phyloP scores from a whole-genome alignment of 768 basidiomycete genomes.

The Suillus decipiens region DNA sequence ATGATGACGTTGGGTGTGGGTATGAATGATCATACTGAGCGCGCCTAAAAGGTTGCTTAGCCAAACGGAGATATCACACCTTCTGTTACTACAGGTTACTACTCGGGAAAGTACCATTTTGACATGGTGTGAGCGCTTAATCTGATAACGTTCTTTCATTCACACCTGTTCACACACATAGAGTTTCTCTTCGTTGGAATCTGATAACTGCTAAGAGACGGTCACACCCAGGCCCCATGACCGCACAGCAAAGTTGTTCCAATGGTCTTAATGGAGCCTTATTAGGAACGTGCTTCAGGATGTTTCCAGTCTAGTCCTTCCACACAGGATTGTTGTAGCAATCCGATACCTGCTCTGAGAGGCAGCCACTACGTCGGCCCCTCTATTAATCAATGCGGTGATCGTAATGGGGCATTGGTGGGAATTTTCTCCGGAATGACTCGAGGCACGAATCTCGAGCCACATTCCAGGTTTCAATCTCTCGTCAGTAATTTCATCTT shows the following conservation, averaged over 20 bases:
- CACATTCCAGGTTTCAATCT: background rate
- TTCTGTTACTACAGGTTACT: background rate
- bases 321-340: background rate
- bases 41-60: background rate
- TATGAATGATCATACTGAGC: background rate
- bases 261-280: background rate
- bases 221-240: background rate
- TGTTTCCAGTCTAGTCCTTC: background rate
- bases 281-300: background rate
- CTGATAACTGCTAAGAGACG: background rate
- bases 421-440: background rate
- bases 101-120: slow-evolving; percentile 1
- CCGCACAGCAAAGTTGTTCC: background rate
- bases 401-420: background rate
- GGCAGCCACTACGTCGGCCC: background rate
- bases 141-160: slow-evolving; percentile 1
- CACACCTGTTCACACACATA: slow-evolving; percentile 6
- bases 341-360: background rate
- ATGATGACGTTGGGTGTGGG: background rate
- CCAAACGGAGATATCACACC: background rate
- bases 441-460: background rate
- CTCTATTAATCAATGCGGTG: background rate
- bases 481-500: slow-evolving; percentile 5
- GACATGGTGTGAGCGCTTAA: background rate
- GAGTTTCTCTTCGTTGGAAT: background rate